Evolutionary conservation across 495 filamentous ascomycete species (phyloP), one percentile per base, ranked within the genome.

Genomic region (Niebla homalea): DNA sequence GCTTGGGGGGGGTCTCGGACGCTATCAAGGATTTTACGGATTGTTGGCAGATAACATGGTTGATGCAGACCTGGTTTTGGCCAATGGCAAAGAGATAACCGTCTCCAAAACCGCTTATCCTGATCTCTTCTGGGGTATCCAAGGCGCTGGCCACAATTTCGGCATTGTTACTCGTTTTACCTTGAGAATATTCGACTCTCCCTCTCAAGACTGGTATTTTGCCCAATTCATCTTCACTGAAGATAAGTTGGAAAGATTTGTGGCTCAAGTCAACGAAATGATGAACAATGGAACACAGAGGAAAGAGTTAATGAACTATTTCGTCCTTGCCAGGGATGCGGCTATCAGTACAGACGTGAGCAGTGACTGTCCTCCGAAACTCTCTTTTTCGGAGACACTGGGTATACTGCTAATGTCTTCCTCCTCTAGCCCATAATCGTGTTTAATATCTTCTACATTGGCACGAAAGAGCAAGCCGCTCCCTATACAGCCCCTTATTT

Each of bases 121-220:
- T 4, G 56, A 58, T 16, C 48, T 58, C 1, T 56, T 38, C 36
- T 58, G 56, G 56, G 56, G 37, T 5, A 41, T 58, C 4, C 38
- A 48, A 7, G 56, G 56, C 7, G 56, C 56, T 8, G 56, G 56
- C 14, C 48, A 52, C 26, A 58, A 57, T 14, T 58, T 57, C 51
- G 46, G 46, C 42, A 57, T 35, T 12, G 43, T 57, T 38, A 3
- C 40, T 67, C 63, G 51, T 61, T 58, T 37, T 52, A 64, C 4
- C 54, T 61, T n/a, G n/a, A n/a, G n/a, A n/a, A n/a, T n/a, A n/a
- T n/a, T n/a, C n/a, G n/a, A n/a, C n/a, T n/a, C n/a, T n/a, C 8
- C 48, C 55, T 5, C 6, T 7, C 22, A 15, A 16, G n/a, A 51
- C 49, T 21, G 54, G 10, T 57, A 60, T 8, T 51, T 54, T 18